These are phyloP conservation scores for Marasmius oreades DNA, from an alignment of 1,284 basidiomycete species.

Conservation along the genomic window DNA sequence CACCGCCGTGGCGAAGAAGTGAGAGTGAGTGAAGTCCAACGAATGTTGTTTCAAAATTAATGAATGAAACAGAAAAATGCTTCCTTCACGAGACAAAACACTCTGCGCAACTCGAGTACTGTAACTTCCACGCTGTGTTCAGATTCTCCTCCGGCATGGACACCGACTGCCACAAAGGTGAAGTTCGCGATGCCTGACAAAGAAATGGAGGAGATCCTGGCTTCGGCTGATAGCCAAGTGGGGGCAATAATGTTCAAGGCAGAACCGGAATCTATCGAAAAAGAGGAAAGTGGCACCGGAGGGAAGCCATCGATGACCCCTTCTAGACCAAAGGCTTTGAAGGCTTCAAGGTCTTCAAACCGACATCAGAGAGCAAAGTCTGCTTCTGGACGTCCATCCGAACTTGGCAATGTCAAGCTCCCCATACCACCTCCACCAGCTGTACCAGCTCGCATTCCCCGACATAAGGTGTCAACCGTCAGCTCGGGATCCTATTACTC, in stretches of 20 bases:
- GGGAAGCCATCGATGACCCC: background rate
- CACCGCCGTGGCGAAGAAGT: constrained; percentile 30
- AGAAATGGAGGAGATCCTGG: background rate
- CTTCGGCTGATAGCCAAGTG: background rate
- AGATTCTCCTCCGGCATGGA: constrained; percentile 13
- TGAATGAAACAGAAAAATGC: constrained; percentile 15
- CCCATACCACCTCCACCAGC: constrained; percentile 7
- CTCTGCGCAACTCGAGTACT: constrained; percentile 29
- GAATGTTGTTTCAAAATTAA: constrained; percentile 19
- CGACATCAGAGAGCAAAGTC: background rate
- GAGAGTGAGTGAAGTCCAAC: constrained; percentile 33
- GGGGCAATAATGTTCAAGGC: background rate
- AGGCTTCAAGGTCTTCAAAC: background rate
- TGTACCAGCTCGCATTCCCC: background rate
- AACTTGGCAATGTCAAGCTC: background rate
- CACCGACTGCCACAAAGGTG: constrained; percentile 14
- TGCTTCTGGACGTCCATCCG: background rate
- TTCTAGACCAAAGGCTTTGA: constrained; percentile 6
- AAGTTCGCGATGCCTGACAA: constrained; percentile 12
- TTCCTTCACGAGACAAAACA: constrained; percentile 30
- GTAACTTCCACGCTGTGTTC: constrained; percentile 19
- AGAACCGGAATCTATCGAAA: background rate
- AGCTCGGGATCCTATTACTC: constrained; percentile 34
- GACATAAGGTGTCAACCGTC: constrained; percentile 28
- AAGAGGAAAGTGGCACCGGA: background rate